Percentiles rank a stretch among this genome's conserved stretches.
These are phyloP conservation scores for Ophiostoma pallidulum DNA, from an alignment of 2,329 filamentous ascomycete genomes.

Conservation along the genomic window DNA sequence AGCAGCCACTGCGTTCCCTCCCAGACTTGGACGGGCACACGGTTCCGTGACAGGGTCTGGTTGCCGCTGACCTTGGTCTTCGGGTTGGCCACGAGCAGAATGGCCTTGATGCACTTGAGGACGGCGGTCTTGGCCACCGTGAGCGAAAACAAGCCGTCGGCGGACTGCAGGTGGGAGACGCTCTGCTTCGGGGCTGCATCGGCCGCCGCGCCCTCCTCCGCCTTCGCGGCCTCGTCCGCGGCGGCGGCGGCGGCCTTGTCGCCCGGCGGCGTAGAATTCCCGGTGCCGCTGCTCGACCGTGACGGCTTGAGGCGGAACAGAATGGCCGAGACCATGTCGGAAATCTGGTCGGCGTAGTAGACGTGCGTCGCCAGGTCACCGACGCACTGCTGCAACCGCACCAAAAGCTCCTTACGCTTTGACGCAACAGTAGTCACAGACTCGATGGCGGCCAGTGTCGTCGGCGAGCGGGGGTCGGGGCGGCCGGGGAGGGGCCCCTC, in stretches of 20 bases:
- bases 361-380: conserved; percentile 89
- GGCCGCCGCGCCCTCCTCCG: conserved; percentile 30
- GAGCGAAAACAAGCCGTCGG: conserved; percentile 45
- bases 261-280: conserved; percentile 32
- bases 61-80: conserved; percentile 49
- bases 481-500: conserved; percentile 18
- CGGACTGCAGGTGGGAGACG: conserved; percentile 23
- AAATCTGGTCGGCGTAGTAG: conserved; percentile 93
- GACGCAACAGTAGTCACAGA: conserved; percentile 26
- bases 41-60: conserved; percentile 59
- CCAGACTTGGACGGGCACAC: conserved; percentile 76
- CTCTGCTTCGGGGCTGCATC: conserved; percentile 37
- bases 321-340: conserved; percentile 83
- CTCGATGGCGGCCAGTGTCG: conserved; percentile 24
- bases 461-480: conserved; percentile 21
- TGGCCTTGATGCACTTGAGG: conserved; percentile 70
- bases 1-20: conserved; percentile 94
- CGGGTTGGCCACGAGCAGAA: conserved; percentile 71
- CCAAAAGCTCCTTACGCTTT: conserved; percentile 56
- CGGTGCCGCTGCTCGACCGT: conserved; percentile 29
- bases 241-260: conserved; percentile 43
- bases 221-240: conserved; percentile 30
- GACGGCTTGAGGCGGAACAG: conserved; percentile 66
- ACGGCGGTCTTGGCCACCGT: conserved; percentile 52
- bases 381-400: conserved; percentile 69